Evolutionary conservation across 192 early-diverging fungal genomes (phyloP).

Genomic region (Coemansia sp.): DNA sequence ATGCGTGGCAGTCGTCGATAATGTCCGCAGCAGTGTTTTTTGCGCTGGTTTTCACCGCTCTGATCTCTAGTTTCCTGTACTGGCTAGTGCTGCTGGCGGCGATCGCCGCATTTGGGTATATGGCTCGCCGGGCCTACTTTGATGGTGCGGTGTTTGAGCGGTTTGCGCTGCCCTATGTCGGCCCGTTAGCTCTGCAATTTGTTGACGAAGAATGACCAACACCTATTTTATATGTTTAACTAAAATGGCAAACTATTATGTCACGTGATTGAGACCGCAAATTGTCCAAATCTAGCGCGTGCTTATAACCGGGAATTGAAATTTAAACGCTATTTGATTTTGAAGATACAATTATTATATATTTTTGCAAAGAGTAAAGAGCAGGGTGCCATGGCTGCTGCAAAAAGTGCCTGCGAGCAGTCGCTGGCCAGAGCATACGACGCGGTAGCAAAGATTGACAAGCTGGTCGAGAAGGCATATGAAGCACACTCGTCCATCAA

Average conservation of each 20-base stretch:
- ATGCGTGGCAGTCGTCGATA: conserved; percentile 58
- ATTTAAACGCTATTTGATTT: not conserved
- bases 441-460: conserved; percentile 26
- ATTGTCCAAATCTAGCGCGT: too few species aligned
- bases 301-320: not conserved
- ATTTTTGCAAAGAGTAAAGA: too few species aligned
- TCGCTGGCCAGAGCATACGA: conserved; percentile 31
- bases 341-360: too few species aligned
- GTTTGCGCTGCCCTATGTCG: conserved; percentile 68
- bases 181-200: conserved; percentile 62
- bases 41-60: conserved; percentile 35
- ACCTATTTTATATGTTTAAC: not conserved
- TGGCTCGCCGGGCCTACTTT: conserved; percentile 66
- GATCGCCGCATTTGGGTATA: conserved; percentile 17
- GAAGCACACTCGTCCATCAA: conserved; percentile 48
- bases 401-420: conserved; percentile 19
- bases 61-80: conserved; percentile 41
- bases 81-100: conserved; percentile 38
- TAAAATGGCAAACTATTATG: too few species aligned
- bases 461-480: conserved; percentile 50
- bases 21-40: conserved; percentile 30
- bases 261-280: too few species aligned
- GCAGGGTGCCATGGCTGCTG: not conserved
- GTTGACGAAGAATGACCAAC: conserved; percentile 65
- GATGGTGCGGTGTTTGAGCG: conserved; percentile 71